phyloP scores from a whole-genome alignment of 2,329 filamentous ascomycete species.

The Botrytis porri region DNA sequence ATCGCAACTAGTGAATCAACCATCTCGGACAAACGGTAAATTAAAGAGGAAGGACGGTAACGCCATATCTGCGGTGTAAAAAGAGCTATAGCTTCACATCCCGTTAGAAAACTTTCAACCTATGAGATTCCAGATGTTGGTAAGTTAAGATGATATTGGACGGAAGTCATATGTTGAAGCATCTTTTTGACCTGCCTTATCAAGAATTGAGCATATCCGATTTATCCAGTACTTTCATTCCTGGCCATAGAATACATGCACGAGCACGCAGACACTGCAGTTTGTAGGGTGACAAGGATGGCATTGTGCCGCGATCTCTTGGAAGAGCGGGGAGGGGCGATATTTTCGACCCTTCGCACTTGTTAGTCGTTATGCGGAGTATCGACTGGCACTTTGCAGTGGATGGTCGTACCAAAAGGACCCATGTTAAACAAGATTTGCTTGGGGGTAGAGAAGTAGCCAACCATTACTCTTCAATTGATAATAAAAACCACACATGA shows the following conservation, averaged over 20 bases:
- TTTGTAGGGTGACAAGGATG: not conserved
- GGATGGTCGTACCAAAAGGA: not conserved
- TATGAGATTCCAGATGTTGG: not conserved
- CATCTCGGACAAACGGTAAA: not conserved
- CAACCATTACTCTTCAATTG: not conserved
- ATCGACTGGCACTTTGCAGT: not conserved
- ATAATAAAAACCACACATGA: not conserved
- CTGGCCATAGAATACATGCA: slow-evolving; percentile 28
- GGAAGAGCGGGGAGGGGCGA: not conserved
- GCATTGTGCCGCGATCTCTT: not conserved
- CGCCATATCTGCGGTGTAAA: not conserved
- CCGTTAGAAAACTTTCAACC: not conserved
- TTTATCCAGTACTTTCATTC: slow-evolving; percentile 25
- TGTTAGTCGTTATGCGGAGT: not conserved
- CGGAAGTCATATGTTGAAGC: not conserved
- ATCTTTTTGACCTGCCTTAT: slow-evolving; percentile 4
- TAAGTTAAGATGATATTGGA: not conserved
- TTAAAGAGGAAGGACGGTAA: not conserved
- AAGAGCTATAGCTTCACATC: too few species aligned
- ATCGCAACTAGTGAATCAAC: not conserved
- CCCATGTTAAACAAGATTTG: not conserved
- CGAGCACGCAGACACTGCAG: slow-evolving; percentile 18
- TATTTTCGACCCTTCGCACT: not conserved
- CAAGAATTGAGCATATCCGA: slow-evolving; percentile 13
- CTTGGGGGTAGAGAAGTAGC: not conserved